Percentiles rank a stretch among this genome's conserved stretches.
phyloP scores from a whole-genome alignment of 805 yeast genomes.

The Saturnispora diversa region DNA sequence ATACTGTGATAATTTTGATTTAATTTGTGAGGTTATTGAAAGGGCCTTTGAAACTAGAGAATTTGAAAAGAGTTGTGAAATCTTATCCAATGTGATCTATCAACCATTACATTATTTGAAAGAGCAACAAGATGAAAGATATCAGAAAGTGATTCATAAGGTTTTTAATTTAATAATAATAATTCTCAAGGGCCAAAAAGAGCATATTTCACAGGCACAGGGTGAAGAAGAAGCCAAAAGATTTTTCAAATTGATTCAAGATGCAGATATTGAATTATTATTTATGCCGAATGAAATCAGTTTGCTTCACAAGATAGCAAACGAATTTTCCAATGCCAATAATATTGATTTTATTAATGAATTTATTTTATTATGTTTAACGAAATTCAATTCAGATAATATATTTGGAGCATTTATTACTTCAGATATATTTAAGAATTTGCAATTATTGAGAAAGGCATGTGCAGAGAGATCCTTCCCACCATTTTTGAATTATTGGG shows the following conservation, averaged over 20 bases:
- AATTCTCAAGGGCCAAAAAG: not conserved
- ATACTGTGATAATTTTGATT: not conserved
- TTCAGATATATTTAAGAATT: conserved; percentile 9
- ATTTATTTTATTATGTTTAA: conserved; percentile 9
- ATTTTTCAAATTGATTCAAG: conserved; percentile 13
- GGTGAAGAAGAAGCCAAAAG: conserved; percentile 5
- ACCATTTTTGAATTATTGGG: conserved; percentile 8
- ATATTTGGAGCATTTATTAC: conserved; percentile 9
- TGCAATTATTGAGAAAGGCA: conserved; percentile 2
- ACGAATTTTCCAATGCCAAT: conserved; percentile 2
- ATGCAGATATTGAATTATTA: conserved; percentile 11
- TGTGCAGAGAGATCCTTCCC: conserved; percentile 2
- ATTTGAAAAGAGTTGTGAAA: conserved; percentile 5
- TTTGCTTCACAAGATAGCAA: conserved; percentile 5
- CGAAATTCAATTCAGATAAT: conserved; percentile 8
- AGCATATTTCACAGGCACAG: not conserved
- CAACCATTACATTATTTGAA: conserved; percentile 10
- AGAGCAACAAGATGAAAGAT: not conserved
- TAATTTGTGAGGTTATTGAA: conserved; percentile 1
- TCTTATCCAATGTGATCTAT: conserved; percentile 3
- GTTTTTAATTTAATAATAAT: conserved; percentile 1
- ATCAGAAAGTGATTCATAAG: not conserved
- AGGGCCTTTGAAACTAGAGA: not conserved
- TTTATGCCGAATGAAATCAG: conserved; percentile 1
- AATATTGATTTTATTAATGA: conserved; percentile 4